Percentiles rank a stretch among this genome's conserved stretches.
These are phyloP conservation scores for Saturnispora dispora DNA, from an alignment of 805 yeast genomes.

Conservation along the genomic window DNA sequence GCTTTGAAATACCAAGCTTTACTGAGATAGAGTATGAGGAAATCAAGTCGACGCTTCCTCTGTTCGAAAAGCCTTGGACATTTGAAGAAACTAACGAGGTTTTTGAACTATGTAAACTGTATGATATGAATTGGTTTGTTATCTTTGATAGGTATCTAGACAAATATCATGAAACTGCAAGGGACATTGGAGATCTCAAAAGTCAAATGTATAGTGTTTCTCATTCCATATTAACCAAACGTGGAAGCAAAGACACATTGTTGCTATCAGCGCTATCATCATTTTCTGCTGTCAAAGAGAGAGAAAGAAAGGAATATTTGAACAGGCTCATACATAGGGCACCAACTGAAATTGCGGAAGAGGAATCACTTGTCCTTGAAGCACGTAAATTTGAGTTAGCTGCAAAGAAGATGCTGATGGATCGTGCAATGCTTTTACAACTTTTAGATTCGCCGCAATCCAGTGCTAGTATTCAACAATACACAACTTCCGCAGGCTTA, in stretches of 20 bases:
- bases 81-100: conserved; percentile 70
- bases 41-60: background rate
- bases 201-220: conserved; percentile 70
- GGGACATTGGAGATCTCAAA: conserved; percentile 73
- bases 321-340: conserved; percentile 69
- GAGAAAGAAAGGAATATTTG: conserved; percentile 72
- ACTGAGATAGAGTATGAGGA: conserved; percentile 49
- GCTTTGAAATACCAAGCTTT: conserved; percentile 61
- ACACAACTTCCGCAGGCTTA: conserved; percentile 78
- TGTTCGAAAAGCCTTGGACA: conserved; percentile 40
- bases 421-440: conserved; percentile 69
- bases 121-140: conserved; percentile 63
- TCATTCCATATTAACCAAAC: conserved; percentile 38
- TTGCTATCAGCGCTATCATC: conserved; percentile 53
- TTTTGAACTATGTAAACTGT: conserved; percentile 55
- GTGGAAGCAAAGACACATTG: conserved; percentile 32
- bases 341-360: conserved; percentile 97
- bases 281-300: conserved; percentile 63
- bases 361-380: conserved; percentile 86
- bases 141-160: conserved; percentile 49
- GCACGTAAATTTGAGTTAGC: conserved; percentile 88
- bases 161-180: conserved; percentile 31
- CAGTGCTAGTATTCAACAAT: conserved; percentile 66
- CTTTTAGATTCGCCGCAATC: conserved; percentile 82
- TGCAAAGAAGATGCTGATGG: conserved; percentile 79